These are phyloP conservation scores for Aphanomyces stellatus DNA, from an alignment of 352 stramenopile species.

Conservation along the genomic window DNA sequence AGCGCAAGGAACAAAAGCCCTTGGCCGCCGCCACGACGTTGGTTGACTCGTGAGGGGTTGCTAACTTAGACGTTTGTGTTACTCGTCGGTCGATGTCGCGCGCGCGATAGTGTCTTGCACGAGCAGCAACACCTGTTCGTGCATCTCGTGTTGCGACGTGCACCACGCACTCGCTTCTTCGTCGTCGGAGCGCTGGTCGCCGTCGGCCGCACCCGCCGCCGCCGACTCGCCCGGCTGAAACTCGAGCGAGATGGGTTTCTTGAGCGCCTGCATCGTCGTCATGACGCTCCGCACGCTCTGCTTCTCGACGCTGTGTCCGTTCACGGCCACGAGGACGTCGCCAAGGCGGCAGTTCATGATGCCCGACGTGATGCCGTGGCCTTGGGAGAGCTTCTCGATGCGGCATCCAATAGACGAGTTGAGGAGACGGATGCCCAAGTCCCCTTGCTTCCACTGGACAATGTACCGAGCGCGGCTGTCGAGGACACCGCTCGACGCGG, in stretches of 20 bases:
- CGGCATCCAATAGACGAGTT: constrained; percentile 42
- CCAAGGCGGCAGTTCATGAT: constrained; percentile 67
- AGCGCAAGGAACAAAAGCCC: constrained; percentile 72
- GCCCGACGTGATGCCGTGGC: constrained; percentile 65
- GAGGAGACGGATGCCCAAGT: constrained; percentile 72
- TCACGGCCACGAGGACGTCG: constrained; percentile 65
- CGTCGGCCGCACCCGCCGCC: not conserved
- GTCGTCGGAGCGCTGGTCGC: not conserved
- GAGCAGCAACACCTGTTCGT: constrained; percentile 14
- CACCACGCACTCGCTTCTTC: constrained; percentile 6
- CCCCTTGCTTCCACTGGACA: constrained; percentile 73
- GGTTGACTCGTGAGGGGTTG: no score
- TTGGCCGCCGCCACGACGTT: constrained; percentile 25
- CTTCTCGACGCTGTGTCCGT: constrained; percentile 51
- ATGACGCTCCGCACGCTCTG: constrained; percentile 58
- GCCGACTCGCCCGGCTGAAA: not conserved
- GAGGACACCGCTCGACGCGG: not conserved
- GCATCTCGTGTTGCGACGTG: not conserved
- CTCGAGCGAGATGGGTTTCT: constrained; percentile 15
- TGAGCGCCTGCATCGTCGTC: constrained; percentile 57
- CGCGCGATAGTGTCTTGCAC: constrained; percentile 11
- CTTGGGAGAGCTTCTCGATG: constrained; percentile 27
- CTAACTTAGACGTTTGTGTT: no score
- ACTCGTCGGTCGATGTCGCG: not conserved
- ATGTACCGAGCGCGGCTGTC: constrained; percentile 27